Evolutionary conservation across 352 stramenopile genomes (phyloP).

Genomic region (Globisporangium uncinulatum): DNA sequence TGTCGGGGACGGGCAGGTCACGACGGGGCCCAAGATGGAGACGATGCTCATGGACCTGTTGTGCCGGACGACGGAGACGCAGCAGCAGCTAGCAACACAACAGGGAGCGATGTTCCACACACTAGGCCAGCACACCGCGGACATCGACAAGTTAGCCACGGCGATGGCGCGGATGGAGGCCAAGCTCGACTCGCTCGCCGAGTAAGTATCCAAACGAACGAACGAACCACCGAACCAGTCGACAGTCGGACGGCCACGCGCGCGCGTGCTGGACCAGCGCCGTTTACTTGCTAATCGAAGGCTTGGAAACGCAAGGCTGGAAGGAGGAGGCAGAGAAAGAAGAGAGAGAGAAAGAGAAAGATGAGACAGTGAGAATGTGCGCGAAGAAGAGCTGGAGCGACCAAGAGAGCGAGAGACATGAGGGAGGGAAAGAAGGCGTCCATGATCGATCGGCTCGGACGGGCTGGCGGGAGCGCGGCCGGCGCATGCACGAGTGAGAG

Average conservation of each 20-base stretch:
- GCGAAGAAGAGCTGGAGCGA: neutral
- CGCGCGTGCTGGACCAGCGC: neutral
- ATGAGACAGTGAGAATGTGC: neutral
- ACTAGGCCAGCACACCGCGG: slow-evolving; percentile 85
- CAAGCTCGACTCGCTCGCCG: slow-evolving; percentile 81
- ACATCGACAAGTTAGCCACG: slow-evolving; percentile 84
- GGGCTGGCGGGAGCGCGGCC: neutral
- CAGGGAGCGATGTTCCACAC: slow-evolving; percentile 89
- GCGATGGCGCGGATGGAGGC: slow-evolving; percentile 87
- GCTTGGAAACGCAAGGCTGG: neutral
- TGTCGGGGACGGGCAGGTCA: slow-evolving; percentile 78
- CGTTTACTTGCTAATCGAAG: no score
- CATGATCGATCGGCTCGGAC: neutral
- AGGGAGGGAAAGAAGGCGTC: neutral
- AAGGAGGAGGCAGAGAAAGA: slow-evolving; percentile 2
- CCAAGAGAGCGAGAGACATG: neutral
- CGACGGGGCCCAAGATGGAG: slow-evolving; percentile 83
- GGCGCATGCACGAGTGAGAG: neutral
- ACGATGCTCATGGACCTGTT: slow-evolving; percentile 89
- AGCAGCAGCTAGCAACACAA: slow-evolving; percentile 88
- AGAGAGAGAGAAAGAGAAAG: neutral
- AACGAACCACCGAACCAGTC: neutral
- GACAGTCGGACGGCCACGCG: no score
- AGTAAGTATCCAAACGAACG: slow-evolving; percentile 30
- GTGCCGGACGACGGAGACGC: slow-evolving; percentile 83